Conservation (phyloP, 768 basidiomycete species). For the Russula sp. region DNA sequence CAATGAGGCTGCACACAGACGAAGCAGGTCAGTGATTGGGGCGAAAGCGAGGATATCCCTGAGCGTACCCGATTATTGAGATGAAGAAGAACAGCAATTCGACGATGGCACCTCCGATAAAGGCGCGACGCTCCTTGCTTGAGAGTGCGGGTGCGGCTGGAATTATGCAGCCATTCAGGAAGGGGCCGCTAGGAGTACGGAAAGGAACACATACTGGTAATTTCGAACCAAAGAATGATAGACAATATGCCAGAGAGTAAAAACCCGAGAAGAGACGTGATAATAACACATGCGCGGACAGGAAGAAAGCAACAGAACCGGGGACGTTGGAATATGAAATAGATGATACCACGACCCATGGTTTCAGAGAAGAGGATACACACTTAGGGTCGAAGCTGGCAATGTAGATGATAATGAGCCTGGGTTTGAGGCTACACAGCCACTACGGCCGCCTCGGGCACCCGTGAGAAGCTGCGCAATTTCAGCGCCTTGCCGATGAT, state of each 20-base stretch:
- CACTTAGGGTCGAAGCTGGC: no score
- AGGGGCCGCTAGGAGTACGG: conserved; percentile 29
- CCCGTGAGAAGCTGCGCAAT: no score
- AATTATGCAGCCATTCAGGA: conserved; percentile 26
- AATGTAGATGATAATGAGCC: no score
- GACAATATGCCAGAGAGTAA: conserved; percentile 49
- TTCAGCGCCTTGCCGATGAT: no score
- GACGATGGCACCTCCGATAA: conserved; percentile 46
- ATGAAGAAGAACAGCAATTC: conserved; percentile 49
- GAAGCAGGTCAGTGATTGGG: background rate
- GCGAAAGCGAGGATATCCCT: conserved; percentile 1
- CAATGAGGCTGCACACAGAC: conserved; percentile 44
- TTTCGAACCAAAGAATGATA: conserved; percentile 55
- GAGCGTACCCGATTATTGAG: conserved; percentile 51
- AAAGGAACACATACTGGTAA: conserved; percentile 43
- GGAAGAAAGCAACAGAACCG: conserved; percentile 61
- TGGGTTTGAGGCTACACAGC: no score
- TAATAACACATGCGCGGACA: conserved; percentile 53
- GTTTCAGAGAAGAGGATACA: background rate
- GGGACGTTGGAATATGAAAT: conserved; percentile 21
- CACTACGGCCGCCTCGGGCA: no score
- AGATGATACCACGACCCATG: conserved; percentile 18
- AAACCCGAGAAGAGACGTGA: conserved; percentile 49
- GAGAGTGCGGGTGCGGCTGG: conserved; percentile 22
- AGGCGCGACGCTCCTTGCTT: conserved; percentile 34